Evolutionary conservation across 192 early-diverging fungal species (phyloP), one percentile per base, ranked within the genome.

Genomic region (Coemansia aciculifera): DNA sequence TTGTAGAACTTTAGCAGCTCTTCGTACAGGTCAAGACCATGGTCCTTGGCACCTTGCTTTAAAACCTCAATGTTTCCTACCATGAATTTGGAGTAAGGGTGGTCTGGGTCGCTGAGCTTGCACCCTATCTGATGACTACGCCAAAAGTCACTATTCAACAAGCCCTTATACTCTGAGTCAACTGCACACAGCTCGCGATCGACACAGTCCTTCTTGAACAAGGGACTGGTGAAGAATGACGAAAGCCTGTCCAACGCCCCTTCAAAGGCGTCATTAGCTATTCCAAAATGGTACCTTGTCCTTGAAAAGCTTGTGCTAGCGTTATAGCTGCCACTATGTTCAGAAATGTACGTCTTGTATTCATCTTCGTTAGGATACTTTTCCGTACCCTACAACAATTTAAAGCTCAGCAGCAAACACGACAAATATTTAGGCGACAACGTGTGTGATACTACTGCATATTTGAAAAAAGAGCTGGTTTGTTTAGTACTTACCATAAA

Each of bases 81-180:
- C n/a, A 86, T 89, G 79, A 98, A 98, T 57, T 90, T 89, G 27
- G 85, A 85, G 61, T 85, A 92, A 23, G 92, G 91, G 60, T 97
- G 94, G 21, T 78, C 60, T 0, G 87, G 88, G 65, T 88, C 86
- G 17, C 40, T 19, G 12, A 76, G 29, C 0, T 42, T 19, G 15
- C 43, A 8, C 3, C 8, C 3, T 5, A 71, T 15, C 3, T 48
- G 12, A 3, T 4, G 5, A 73, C 36, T 13, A 0, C 68, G 51
- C 60, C 49, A 39, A 48, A 6, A 3, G 0, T 95, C 92, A n/a
- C 76, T 77, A 60, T 92, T 92, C 19, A 92, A 46, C 63, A 92
- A 88, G 63, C 92, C 90, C 63, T 93, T 94, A 76, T 90, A 91
- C 62, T 98, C 96, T 1, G 95, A 95, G 75, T 99, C 94, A 11